phyloP scores from a whole-genome alignment of 2,329 filamentous ascomycete genomes.

The Claviceps purpurea region DNA sequence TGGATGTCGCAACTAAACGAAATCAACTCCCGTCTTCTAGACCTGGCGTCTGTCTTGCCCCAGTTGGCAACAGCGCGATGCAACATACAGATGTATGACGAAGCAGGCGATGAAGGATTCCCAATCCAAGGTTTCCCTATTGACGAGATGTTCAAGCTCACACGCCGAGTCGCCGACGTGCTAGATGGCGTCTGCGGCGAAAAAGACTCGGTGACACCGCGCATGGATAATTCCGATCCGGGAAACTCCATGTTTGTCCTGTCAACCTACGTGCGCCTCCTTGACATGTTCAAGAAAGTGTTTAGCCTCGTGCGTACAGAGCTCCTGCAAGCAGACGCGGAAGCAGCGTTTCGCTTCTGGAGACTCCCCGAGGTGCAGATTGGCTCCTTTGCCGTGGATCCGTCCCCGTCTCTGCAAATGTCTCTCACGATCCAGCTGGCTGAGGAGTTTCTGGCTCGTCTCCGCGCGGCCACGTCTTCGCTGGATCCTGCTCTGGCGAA shows the following conservation, averaged over 20 bases:
- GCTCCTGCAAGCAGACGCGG: conserved; percentile 15
- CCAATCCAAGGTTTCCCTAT: conserved; percentile 21
- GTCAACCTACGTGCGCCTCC: conserved; percentile 24
- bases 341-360: conserved; percentile 21
- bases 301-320: conserved; percentile 23
- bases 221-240: conserved; percentile 19
- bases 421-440: conserved; percentile 28
- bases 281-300: conserved; percentile 27
- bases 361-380: conserved; percentile 27
- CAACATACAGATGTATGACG: conserved; percentile 7
- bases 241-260: conserved; percentile 25
- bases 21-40: conserved; percentile 24
- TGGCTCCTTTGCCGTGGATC: conserved; percentile 26
- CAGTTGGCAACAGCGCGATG: conserved; percentile 13
- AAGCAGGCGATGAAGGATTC: conserved; percentile 10
- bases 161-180: conserved; percentile 22
- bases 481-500: conserved; percentile 13
- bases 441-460: conserved; percentile 25
- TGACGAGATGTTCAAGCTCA: conserved; percentile 28
- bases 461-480: conserved; percentile 18
- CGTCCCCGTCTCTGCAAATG: conserved; percentile 27
- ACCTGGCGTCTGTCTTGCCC: conserved; percentile 22
- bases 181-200: conserved; percentile 15
- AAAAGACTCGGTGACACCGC: conserved; percentile 4
- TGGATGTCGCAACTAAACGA: conserved; percentile 27